A percentile compares a stretch with the other conserved stretches of the same genome.
Conservation (phyloP, 495 filamentous ascomycete species). For the Tirmania nivea region DNA sequence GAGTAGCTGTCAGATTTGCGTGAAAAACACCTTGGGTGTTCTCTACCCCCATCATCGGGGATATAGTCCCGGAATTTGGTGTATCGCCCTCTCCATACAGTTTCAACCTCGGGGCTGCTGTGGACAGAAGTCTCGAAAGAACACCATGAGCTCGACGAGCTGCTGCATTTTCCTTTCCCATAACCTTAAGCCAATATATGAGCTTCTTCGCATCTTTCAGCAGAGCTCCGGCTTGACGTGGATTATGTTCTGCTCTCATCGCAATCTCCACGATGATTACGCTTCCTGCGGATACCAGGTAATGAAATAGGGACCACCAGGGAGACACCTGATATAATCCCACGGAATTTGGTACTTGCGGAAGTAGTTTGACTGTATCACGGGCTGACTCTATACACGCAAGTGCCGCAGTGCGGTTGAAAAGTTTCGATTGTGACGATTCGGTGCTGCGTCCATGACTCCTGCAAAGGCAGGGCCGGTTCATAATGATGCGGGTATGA, state of each 20-base stretch:
- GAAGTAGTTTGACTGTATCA: conserved; percentile 31
- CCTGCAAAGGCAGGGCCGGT: conserved; percentile 38
- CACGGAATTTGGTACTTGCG: conserved; percentile 17
- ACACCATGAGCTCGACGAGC: conserved; percentile 33
- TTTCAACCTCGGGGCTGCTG: conserved; percentile 23
- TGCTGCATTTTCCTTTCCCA: conserved; percentile 26
- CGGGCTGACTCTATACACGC: conserved; percentile 38
- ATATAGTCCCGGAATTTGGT: neutral
- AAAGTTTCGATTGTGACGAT: conserved; percentile 23
- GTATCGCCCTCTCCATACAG: neutral
- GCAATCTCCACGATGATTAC: conserved; percentile 38
- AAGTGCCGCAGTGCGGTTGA: conserved; percentile 30
- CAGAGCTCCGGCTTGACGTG: conserved; percentile 29
- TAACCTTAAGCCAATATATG: conserved; percentile 29
- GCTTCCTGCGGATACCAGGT: conserved; percentile 37
- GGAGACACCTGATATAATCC: conserved; percentile 17
- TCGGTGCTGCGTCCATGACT: conserved; percentile 26
- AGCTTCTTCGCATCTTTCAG: conserved; percentile 33
- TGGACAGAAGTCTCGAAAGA: conserved; percentile 29
- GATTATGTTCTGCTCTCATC: conserved; percentile 32
- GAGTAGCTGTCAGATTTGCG: neutral
- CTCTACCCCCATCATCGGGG: neutral
- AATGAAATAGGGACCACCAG: conserved; percentile 45
- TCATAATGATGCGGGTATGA: conserved; percentile 37
- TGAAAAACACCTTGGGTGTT: neutral